Base-by-base conservation (phyloP, 805 yeast species). In the Blastobotrys robertii region DNA sequence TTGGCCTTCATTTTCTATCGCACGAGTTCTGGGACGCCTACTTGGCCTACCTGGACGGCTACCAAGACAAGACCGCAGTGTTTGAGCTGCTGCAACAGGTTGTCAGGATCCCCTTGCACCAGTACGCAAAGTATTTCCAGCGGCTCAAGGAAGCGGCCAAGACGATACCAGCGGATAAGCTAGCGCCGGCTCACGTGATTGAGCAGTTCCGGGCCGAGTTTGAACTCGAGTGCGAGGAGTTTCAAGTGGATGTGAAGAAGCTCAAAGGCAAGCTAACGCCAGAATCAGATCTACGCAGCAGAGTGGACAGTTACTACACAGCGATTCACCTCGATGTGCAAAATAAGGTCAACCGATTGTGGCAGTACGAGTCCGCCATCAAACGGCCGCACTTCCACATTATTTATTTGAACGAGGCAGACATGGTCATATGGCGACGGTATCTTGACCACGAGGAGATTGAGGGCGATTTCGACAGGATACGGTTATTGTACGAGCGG, bases 21-120 rank as follows among this genome's bases (percentile, higher is more conserved):
- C 94, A 87, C 58, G 68, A 77, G 1, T 63, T 88, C 39, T 90
- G 97, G 97, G 94, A 87, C 58, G 68, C 73, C 42, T 79, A 76
- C 47, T 60, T 90, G 16, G 80, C 72, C 33, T 82, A 77, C 65
- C 81, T 77, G 51, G 58, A 65, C n/a, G 61, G 64, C 19, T 60
- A 62, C 11, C 50, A 53, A 19, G 67, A 65, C 30, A 58, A 72
- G 5, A 49, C 65, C 2, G 58, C 60, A 2, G 69, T 79, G 44
- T 48, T 52, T 30, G 63, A 45, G 61, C 79, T 37, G 59, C 77
- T 33, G 56, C 57, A 34, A 4, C 46, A 62, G 28, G 48, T 63
- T 30, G 44, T 58, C 8, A 47, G 41, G 34, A 66, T 84, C 2
- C 96, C 96, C 0, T 62, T 90, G 37, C 90, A 90, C 60, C 94